Evolutionary conservation across 306 rosid species (phyloP), one percentile per base, ranked within the genome.

Genomic region (Vachellia pachyceras): DNA sequence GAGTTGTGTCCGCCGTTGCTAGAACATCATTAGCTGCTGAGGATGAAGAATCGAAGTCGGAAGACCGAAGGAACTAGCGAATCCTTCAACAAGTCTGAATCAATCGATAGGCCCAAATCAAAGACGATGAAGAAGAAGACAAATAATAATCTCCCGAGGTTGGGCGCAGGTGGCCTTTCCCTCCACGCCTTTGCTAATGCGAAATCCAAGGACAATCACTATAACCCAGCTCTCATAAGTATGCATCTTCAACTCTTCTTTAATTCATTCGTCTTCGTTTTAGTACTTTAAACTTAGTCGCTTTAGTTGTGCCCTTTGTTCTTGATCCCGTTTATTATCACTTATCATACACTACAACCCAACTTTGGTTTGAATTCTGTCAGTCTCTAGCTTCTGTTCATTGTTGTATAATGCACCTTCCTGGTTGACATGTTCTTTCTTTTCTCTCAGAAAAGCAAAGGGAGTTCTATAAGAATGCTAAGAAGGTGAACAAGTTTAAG

Each of bases 201-300:
- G 12, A 92, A 89, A 83, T 87, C 96, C 12, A 82, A 69, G 6
- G 82, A 81, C 87, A 75, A 60, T 82, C 78, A 78, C 87, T 95
- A 88, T 69, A 95, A 93, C 58, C 98, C 97, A 15, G 82, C 99
- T 74, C 12, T 86, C 73, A 92, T 95, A 73, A 93, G 99, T 95
- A 89, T 50, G 87, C 67, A 35, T 4, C 65, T 58, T 58, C 13
- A 10, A 63, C 46, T 72, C n/a, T 55, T 35, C 11, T 64, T 23
- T 33, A 29, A 3, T 42, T 50, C 42, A 0, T 9, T 67, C 44
- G 20, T 23, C 1, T 52, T 63, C 7, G 25, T 7, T 25, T 3
- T 12, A 14, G 4, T 25, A 33, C 39, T 80, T 36, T 29, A 17
- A 33, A 17, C 39, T 45, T 35, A 22, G 12, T 10, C 12, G 13